These are phyloP conservation scores for Solanum hybrid DNA, from an alignment of 305 asterid genomes.

Conservation along the genomic window DNA sequence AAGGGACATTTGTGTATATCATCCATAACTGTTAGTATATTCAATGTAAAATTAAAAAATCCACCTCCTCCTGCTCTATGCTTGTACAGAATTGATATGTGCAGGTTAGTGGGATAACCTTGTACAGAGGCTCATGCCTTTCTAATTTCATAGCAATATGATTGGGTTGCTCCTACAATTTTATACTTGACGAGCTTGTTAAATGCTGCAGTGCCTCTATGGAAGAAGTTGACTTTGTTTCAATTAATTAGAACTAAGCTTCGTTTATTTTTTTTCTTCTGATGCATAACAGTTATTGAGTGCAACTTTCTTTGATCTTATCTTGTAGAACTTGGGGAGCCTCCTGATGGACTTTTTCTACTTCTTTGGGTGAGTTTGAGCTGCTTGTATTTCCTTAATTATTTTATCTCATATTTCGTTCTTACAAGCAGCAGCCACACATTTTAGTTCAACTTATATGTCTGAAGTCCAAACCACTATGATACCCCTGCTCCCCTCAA, in stretches of 20 bases:
- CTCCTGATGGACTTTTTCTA: conserved; percentile 96
- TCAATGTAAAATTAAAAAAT: background rate
- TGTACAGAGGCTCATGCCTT: background rate
- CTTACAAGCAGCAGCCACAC: background rate
- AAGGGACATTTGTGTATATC: background rate
- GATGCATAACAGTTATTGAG: background rate
- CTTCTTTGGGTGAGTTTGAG: conserved; percentile 86
- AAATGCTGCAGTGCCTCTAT: background rate
- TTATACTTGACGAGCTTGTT: background rate
- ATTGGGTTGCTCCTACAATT: background rate
- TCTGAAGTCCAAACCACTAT: background rate
- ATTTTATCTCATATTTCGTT: background rate
- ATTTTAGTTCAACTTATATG: background rate
- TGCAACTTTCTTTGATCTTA: conserved; percentile 4
- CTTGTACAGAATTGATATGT: background rate
- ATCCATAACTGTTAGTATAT: background rate
- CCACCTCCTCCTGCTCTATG: background rate
- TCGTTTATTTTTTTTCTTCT: background rate
- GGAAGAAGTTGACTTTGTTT: background rate
- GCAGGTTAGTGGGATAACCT: background rate
- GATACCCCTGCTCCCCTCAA: background rate
- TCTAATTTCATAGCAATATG: background rate
- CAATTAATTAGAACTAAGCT: background rate
- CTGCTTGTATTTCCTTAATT: background rate
- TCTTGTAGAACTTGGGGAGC: conserved; percentile 76